Evolutionary conservation across 768 basidiomycete species (phyloP).

Genomic region (Wakefieldia striispora): DNA sequence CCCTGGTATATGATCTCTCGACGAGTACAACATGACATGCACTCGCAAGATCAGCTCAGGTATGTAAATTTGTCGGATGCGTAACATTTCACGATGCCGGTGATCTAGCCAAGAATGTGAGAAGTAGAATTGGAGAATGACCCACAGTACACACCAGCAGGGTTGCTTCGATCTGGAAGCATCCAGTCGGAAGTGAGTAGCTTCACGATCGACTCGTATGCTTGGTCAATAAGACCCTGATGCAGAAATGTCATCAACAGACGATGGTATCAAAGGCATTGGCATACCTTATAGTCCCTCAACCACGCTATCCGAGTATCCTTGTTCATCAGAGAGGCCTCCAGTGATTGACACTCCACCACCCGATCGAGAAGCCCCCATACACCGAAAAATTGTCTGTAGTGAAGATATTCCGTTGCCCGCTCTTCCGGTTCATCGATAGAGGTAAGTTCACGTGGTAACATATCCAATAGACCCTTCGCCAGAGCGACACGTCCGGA

Average conservation of each 20-base stretch:
- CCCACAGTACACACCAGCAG: constrained; percentile 28
- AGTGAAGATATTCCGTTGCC: constrained; percentile 75
- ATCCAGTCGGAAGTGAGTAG: constrained; percentile 80
- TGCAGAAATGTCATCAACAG: not conserved
- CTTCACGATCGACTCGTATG: constrained; percentile 62
- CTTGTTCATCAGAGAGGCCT: constrained; percentile 54
- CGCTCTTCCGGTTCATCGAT: constrained; percentile 69
- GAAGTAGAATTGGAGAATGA: not conserved
- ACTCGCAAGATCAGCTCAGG: constrained; percentile 88
- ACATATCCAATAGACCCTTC: constrained; percentile 51
- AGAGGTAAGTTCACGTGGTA: constrained; percentile 61
- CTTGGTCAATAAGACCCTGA: constrained; percentile 61
- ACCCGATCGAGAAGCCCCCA: constrained; percentile 67
- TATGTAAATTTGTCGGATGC: constrained; percentile 86
- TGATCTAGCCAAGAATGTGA: constrained; percentile 43
- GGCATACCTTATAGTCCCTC: constrained; percentile 55
- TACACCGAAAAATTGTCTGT: constrained; percentile 73
- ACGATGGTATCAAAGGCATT: not conserved
- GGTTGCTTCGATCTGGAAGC: constrained; percentile 49
- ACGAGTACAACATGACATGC: constrained; percentile 67
- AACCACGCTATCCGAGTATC: constrained; percentile 63
- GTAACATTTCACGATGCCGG: constrained; percentile 62
- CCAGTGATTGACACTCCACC: constrained; percentile 56
- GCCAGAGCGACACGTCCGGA: constrained; percentile 75
- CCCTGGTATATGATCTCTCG: constrained; percentile 64